Conservation (phyloP, 441 rosid species). For the Populus hybrid region DNA sequence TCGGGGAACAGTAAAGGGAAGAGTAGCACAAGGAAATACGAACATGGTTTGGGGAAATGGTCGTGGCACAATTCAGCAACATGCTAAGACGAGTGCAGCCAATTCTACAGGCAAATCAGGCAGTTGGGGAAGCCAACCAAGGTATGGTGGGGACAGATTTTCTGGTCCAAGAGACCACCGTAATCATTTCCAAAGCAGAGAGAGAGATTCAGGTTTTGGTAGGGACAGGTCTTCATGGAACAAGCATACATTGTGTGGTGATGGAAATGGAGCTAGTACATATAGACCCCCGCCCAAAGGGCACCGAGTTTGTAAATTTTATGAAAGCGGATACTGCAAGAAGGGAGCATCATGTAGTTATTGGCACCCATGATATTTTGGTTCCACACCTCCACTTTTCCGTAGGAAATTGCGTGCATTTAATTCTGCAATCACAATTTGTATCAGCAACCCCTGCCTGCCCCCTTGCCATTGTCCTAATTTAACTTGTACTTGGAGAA, state of each 20-base stretch:
- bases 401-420: slow-evolving; percentile 20
- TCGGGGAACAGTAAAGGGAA: slow-evolving; percentile 37
- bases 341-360: slow-evolving; percentile 80
- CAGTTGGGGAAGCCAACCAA: slow-evolving; percentile 45
- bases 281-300: slow-evolving; percentile 60
- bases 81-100: slow-evolving; percentile 25
- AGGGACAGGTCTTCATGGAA: slow-evolving; percentile 44
- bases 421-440: slow-evolving; percentile 32
- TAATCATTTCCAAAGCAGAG: slow-evolving; percentile 31
- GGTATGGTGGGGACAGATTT: slow-evolving; percentile 39
- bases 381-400: not conserved
- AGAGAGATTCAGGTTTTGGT: slow-evolving; percentile 42
- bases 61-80: slow-evolving; percentile 26
- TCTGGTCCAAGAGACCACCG: slow-evolving; percentile 40
- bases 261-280: slow-evolving; percentile 52
- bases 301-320: slow-evolving; percentile 74
- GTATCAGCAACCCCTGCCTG: slow-evolving; percentile 18
- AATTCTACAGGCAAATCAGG: slow-evolving; percentile 30
- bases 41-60: slow-evolving; percentile 29
- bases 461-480: slow-evolving; percentile 19
- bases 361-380: slow-evolving; percentile 61
- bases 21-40: slow-evolving; percentile 27
- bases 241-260: slow-evolving; percentile 42
- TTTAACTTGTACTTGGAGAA: slow-evolving; percentile 20
- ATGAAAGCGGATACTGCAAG: slow-evolving; percentile 78